Percentiles rank a stretch among this genome's conserved stretches.
Evolutionary conservation across 1,284 basidiomycete genomes (phyloP).

Genomic region (Mycena citricolor): DNA sequence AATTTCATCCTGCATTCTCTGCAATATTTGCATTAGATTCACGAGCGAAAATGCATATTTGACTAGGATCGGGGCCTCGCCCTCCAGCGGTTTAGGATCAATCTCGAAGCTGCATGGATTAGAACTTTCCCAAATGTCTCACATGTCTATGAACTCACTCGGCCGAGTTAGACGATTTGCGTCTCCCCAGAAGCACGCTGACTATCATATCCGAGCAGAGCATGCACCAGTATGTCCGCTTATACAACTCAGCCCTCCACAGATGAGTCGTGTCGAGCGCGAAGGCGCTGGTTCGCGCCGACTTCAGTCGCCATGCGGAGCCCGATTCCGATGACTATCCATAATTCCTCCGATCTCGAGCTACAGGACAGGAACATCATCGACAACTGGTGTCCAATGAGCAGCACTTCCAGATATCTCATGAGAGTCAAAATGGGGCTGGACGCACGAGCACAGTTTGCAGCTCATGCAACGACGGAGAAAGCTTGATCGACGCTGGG

Average conservation of each 20-base stretch:
- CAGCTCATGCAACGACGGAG: conserved; percentile 15
- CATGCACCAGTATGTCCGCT: conserved; percentile 12
- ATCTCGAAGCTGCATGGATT: no score
- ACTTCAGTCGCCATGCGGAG: conserved; percentile 18
- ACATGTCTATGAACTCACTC: no score
- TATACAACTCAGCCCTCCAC: conserved; percentile 18
- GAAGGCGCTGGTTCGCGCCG: conserved; percentile 18
- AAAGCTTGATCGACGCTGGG: background rate
- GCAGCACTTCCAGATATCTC: no score
- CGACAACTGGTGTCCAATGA: conserved; percentile 4
- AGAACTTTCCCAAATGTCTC: no score
- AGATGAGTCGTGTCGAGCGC: conserved; percentile 5
- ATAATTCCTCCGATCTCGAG: conserved; percentile 14
- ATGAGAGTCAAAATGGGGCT: background rate
- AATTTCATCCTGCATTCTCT: conserved; percentile 14
- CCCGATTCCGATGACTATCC: conserved; percentile 6
- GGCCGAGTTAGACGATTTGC: background rate
- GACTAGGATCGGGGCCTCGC: conserved; percentile 7
- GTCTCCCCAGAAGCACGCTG: conserved; percentile 14
- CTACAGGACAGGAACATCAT: conserved; percentile 10
- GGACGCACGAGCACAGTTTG: conserved; percentile 11
- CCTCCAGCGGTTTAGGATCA: conserved; percentile 14
- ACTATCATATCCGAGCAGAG: conserved; percentile 9
- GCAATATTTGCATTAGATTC: conserved; percentile 19
- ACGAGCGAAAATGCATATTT: conserved; percentile 6